Base-by-base conservation (phyloP, 176 grass and related monocot species). In the Avena atlantica region DNA sequence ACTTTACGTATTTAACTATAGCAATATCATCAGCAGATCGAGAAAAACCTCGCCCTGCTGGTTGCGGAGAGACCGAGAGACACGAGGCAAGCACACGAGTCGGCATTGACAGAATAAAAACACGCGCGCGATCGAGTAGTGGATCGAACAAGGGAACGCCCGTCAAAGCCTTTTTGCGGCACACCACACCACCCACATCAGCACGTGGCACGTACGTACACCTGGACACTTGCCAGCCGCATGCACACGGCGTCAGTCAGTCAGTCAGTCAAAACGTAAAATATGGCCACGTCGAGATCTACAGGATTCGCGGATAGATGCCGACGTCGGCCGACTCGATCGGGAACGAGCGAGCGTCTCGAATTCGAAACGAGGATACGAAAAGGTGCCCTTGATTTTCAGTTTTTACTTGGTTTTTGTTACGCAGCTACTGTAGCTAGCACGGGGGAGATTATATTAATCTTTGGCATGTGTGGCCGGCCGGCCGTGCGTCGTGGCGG, bases 111-210 rank as follows among this genome's bases (percentile, higher is more conserved):
- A 9, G 4, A 15, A 21, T 42, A 42, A 1, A 77, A 13, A 6
- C 10, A 34, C 0, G 0, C 12, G 53, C 15, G 19, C 70, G 47
- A 34, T 34, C 85, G 56, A 24, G 68, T 52, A 24, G 68, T 52
- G 68, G 44, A 16, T 64, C 1, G 20, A 14, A 72, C 34, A 16
- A 78, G 25, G 19, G 21, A 6, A 55, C 15, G 1, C 44, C 57
- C 15, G 19, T 81, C 42, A 19, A 48, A 48, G 8, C 61, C 44
- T 66, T 50, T 27, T 17, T 45, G 36, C 42, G 40, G 81, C 23
- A 80, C 67, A 4, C 72, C 31, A 74, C 87, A 4, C 72, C 31
- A 74, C 87, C 55, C n/a, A 62, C 81, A 65, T 80, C 55, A 64
- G 65, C 74, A 72, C 53, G 81, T 48, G 86, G 62, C 37, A 40